These are phyloP conservation scores for Pyrus bretschneideri DNA, from an alignment of 306 rosid species.

Conservation along the genomic window DNA sequence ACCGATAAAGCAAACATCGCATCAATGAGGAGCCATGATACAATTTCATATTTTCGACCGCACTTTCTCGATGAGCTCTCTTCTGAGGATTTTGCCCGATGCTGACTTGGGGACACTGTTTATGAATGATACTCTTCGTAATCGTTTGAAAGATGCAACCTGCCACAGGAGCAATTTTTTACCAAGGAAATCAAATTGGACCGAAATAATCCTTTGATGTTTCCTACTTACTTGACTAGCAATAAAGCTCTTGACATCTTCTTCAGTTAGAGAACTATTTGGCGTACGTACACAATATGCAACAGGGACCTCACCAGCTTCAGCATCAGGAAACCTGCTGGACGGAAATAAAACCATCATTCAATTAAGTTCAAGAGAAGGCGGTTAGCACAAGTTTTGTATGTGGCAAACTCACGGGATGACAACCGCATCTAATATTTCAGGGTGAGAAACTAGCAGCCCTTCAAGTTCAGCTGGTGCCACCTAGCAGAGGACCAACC, in stretches of 20 bases:
- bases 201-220: neutral
- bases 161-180: conserved; percentile 13
- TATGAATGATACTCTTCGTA: conserved; percentile 72
- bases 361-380: neutral
- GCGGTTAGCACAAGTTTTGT: neutral
- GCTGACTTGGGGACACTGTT: conserved; percentile 70
- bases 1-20: neutral
- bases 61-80: conserved; percentile 75
- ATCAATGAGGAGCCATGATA: neutral
- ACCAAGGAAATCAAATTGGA: neutral
- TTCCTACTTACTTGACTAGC: conserved; percentile 52
- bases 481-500: conserved; percentile 40
- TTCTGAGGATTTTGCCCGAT: conserved; percentile 84
- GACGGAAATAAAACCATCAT: neutral
- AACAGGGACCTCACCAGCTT: conserved; percentile 86
- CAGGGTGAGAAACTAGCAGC: conserved; percentile 85
- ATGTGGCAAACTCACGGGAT: conserved; percentile 61
- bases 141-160: conserved; percentile 89
- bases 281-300: conserved; percentile 74
- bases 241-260: conserved; percentile 53
- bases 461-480: conserved; percentile 99
- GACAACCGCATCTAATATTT: conserved; percentile 88
- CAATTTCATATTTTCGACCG: conserved; percentile 52
- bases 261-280: conserved; percentile 70
- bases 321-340: conserved; percentile 77